Percentiles rank a stretch among this genome's conserved stretches.
Conservation (phyloP, 148 eudicot species). For the Rhododendron simsii region DNA sequence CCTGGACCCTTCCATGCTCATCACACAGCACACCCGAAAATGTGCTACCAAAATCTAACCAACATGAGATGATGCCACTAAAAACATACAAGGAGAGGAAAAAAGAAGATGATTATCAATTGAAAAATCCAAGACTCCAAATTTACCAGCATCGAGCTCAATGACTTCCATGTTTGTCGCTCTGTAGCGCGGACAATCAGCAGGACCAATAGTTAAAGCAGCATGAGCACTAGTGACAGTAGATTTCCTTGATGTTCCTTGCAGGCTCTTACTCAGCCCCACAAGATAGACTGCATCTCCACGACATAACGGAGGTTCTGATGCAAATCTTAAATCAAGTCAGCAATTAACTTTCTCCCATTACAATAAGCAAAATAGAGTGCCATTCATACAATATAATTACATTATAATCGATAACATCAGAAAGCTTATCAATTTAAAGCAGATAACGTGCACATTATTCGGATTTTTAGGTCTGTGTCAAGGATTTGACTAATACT, state of each 20-base stretch:
- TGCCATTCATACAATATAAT: neutral
- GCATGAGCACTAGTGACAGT: conserved; percentile 84
- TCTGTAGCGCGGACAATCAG: conserved; percentile 88
- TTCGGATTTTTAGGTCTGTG: neutral
- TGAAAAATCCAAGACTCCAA: neutral
- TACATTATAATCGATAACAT: neutral
- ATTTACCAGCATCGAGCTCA: conserved; percentile 87
- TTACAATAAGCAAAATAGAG: neutral
- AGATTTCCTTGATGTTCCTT: conserved; percentile 87
- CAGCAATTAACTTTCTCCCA: neutral
- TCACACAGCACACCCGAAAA: conserved; percentile 90
- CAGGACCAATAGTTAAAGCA: conserved; percentile 74
- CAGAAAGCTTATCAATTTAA: neutral
- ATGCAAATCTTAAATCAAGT: conserved; percentile 11
- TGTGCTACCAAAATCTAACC: conserved; percentile 83
- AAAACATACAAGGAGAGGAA: neutral
- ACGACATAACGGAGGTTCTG: conserved; percentile 82
- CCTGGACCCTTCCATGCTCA: conserved; percentile 84
- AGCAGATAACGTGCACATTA: neutral
- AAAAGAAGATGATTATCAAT: neutral
- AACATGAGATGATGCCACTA: neutral
- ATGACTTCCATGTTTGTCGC: conserved; percentile 96
- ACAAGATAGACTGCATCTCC: conserved; percentile 91
- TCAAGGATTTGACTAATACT: neutral
- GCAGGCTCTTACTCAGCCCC: conserved; percentile 88